Percentiles rank a stretch among this genome's conserved stretches.
phyloP scores from a whole-genome alignment of 139 green algal genomes.

The Coelastrella sp. region DNA sequence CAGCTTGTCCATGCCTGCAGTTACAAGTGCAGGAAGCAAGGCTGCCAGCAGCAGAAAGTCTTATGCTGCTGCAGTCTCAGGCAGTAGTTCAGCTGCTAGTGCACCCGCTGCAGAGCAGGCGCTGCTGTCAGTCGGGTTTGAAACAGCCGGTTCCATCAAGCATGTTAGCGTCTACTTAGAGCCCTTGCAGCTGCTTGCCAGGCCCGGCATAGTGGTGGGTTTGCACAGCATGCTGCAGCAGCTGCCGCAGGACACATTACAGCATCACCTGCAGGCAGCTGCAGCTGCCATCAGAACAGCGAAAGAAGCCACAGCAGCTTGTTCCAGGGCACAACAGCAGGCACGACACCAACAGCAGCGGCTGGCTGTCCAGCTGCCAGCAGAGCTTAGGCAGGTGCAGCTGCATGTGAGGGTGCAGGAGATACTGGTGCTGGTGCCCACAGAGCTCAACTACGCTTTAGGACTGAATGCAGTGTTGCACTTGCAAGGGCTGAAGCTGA shows the following conservation, averaged over 20 bases:
- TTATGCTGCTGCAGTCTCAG: background rate
- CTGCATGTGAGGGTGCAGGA: background rate
- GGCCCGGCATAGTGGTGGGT: background rate
- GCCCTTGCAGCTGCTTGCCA: constrained; percentile 58
- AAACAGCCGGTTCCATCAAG: background rate
- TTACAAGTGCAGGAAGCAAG: background rate
- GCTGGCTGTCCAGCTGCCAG: constrained; percentile 20
- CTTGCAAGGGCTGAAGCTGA: constrained; percentile 2
- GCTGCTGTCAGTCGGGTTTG: constrained; percentile 9
- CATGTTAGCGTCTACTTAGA: constrained; percentile 43
- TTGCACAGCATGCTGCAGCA: constrained; percentile 32
- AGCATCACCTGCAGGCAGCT: constrained; percentile 35
- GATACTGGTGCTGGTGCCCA: constrained; percentile 41
- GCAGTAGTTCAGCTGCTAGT: background rate
- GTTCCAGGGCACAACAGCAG: background rate
- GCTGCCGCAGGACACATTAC: constrained; percentile 37
- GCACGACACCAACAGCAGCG: background rate
- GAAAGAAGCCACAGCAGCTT: background rate
- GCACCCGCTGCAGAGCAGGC: background rate
- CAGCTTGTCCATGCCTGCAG: background rate
- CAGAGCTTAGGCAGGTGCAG: constrained; percentile 45
- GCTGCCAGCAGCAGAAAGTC: background rate
- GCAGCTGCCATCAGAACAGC: constrained; percentile 27
- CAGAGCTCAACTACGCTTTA: constrained; percentile 24
- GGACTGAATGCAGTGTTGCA: background rate